Evolutionary conservation across 495 filamentous ascomycete species (phyloP).

Genomic region (Astrocystis sublimbata): DNA sequence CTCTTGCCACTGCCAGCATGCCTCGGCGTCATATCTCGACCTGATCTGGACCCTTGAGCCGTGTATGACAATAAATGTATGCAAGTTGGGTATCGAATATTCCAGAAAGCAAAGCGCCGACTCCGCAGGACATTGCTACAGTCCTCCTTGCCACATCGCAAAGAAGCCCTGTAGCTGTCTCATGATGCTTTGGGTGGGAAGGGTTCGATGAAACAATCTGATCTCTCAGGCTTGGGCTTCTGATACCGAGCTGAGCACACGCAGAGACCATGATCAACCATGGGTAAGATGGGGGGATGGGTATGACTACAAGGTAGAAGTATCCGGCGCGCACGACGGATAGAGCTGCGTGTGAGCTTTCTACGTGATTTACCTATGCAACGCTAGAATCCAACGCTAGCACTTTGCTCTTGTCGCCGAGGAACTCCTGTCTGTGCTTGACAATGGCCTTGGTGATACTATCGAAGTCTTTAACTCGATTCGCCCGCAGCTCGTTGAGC

Average conservation of each 20-base stretch:
- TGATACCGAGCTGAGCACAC: not conserved
- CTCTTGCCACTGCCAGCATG: not conserved
- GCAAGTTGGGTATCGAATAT: slow-evolving; percentile 16
- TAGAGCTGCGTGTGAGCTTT: slow-evolving; percentile 29
- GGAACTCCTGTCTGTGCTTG: slow-evolving; percentile 66
- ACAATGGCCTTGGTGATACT: slow-evolving; percentile 80
- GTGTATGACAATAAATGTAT: not conserved
- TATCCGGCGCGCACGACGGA: slow-evolving; percentile 13
- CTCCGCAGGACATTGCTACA: slow-evolving; percentile 9
- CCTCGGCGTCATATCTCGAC: slow-evolving; percentile 1
- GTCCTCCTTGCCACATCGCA: slow-evolving; percentile 3
- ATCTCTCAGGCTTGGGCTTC: slow-evolving; percentile 4
- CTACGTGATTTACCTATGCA: slow-evolving; percentile 35
- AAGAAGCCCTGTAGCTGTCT: slow-evolving; percentile 5
- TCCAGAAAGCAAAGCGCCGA: slow-evolving; percentile 13
- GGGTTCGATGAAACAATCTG: slow-evolving; percentile 13
- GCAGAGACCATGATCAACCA: not conserved
- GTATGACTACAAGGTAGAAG: slow-evolving; percentile 25
- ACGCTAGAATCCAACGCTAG: slow-evolving; percentile 39
- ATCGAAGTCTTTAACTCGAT: slow-evolving; percentile 76
- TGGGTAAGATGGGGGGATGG: not conserved
- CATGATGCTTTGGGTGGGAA: slow-evolving; percentile 12
- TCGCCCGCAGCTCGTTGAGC: slow-evolving; percentile 71
- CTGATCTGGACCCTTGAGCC: not conserved
- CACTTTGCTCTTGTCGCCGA: slow-evolving; percentile 54